phyloP scores from a whole-genome alignment of 331 rosid genomes.

The Quercus phellos region DNA sequence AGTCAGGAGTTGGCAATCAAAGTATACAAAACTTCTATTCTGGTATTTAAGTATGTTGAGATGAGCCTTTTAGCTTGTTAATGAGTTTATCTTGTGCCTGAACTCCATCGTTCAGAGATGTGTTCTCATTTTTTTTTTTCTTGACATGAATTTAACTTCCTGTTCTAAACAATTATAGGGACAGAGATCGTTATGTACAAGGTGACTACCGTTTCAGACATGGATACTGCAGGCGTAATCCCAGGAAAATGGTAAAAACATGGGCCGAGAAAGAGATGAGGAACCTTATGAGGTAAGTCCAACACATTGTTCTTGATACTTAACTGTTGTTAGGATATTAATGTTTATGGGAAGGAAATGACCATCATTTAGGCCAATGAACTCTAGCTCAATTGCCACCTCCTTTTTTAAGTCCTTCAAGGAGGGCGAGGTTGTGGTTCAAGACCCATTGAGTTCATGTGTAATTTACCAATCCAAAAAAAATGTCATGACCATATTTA shows the following conservation, averaged over 20 bases:
- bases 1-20: slow-evolving; percentile 82
- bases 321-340: neutral
- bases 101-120: neutral
- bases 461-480: no score
- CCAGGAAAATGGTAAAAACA: slow-evolving; percentile 95
- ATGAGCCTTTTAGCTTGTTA: slow-evolving; percentile 8
- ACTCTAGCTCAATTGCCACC: no score
- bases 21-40: slow-evolving; percentile 82
- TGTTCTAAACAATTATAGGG: slow-evolving; percentile 51
- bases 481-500: neutral
- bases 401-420: no score
- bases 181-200: slow-evolving; percentile 91
- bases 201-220: slow-evolving; percentile 84
- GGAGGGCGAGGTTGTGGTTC: no score
- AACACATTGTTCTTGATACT: neutral
- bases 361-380: no score
- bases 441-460: no score
- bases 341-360: neutral
- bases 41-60: slow-evolving; percentile 72
- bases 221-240: slow-evolving; percentile 85
- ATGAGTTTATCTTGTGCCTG: neutral
- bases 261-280: slow-evolving; percentile 99
- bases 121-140: neutral
- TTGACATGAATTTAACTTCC: slow-evolving; percentile 19
- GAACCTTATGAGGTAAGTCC: slow-evolving; percentile 68